phyloP scores from a whole-genome alignment of 768 basidiomycete species.

The Vararia minispora region DNA sequence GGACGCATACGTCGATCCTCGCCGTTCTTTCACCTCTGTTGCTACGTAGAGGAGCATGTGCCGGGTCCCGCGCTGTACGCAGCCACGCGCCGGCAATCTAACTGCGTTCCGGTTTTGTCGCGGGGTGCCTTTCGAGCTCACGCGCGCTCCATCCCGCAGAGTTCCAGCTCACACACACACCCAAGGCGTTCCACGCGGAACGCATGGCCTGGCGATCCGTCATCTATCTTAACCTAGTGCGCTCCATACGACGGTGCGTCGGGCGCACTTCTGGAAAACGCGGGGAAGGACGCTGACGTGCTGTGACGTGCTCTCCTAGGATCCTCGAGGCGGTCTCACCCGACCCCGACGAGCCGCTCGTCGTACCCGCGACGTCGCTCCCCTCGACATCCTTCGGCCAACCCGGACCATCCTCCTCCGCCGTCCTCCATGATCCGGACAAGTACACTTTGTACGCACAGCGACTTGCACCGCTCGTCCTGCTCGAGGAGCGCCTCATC shows the following conservation, averaged over 20 bases:
- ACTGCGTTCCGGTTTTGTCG: no score
- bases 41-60: no score
- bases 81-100: no score
- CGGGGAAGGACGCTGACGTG: no score
- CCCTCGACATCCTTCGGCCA: constrained; percentile 39
- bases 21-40: no score
- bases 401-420: constrained; percentile 20
- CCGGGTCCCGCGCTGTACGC: no score
- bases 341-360: constrained; percentile 46
- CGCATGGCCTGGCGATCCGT: constrained; percentile 81
- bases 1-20: no score
- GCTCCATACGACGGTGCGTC: constrained; percentile 62
- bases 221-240: constrained; percentile 80
- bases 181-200: constrained; percentile 67
- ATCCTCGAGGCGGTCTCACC: constrained; percentile 68
- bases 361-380: constrained; percentile 36
- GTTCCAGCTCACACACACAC: constrained; percentile 74
- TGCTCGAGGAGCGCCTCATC: constrained; percentile 61
- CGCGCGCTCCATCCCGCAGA: constrained; percentile 45
- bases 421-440: constrained; percentile 29
- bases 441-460: constrained; percentile 48
- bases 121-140: no score
- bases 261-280: constrained; percentile 2
- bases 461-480: constrained; percentile 54
- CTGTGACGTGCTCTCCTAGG: constrained; percentile 30